These are phyloP conservation scores for Aristolochia californica DNA, from an alignment of 164 flowering plant genomes.

Conservation along the genomic window DNA sequence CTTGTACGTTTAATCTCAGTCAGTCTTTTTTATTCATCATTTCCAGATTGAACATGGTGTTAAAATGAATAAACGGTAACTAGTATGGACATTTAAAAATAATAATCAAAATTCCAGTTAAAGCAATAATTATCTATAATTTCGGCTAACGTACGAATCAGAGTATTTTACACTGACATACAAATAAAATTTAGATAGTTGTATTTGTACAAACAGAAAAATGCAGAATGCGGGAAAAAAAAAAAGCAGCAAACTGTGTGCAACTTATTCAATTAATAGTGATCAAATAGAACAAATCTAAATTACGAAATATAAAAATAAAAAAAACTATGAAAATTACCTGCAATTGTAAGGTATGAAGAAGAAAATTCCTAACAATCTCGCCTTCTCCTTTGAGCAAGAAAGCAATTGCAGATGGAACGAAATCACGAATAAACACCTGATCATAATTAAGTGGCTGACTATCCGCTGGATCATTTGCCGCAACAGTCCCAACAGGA, in stretches of 20 bases:
- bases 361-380: conserved; percentile 83
- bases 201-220: background rate
- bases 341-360: conserved; percentile 94
- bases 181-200: background rate
- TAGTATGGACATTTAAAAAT: too few relatives aligned
- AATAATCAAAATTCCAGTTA: too few relatives aligned
- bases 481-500: conserved; percentile 96
- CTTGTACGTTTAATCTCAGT: too few relatives aligned
- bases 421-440: conserved; percentile 88
- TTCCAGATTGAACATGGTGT: too few relatives aligned
- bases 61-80: too few relatives aligned
- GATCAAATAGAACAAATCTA: background rate
- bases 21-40: too few relatives aligned
- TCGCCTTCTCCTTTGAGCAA: conserved; percentile 89
- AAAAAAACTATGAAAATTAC: conserved; percentile 19
- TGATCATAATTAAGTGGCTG: conserved; percentile 82
- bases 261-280: background rate
- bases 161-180: too few relatives aligned
- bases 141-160: too few relatives aligned
- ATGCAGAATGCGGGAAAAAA: background rate
- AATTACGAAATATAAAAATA: background rate
- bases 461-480: conserved; percentile 66
- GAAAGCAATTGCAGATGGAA: conserved; percentile 95
- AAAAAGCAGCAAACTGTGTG: background rate
- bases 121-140: too few relatives aligned